Evolutionary conservation across 768 basidiomycete genomes (phyloP).

Genomic region (Imleria badia): DNA sequence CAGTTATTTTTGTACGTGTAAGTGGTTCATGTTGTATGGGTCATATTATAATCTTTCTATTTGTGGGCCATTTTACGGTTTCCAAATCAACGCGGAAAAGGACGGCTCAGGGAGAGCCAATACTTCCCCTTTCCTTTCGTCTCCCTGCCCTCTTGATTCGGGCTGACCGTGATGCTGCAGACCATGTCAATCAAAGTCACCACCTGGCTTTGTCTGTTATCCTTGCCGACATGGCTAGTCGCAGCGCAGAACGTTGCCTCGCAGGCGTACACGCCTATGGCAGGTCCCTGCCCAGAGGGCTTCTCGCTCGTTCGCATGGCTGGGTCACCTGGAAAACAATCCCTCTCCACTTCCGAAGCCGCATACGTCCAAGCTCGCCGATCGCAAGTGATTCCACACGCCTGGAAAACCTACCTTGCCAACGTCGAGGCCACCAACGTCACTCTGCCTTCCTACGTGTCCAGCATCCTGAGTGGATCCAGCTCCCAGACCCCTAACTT

Average conservation of each 20-base stretch:
- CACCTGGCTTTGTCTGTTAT: constrained; percentile 10
- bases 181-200: neutral
- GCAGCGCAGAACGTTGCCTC: constrained; percentile 25
- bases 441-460: constrained; percentile 34
- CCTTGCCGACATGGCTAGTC: constrained; percentile 2
- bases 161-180: neutral
- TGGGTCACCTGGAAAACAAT: constrained; percentile 25
- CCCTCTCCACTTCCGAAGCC: constrained; percentile 36
- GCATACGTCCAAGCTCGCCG: constrained; percentile 36
- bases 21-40: too few species aligned
- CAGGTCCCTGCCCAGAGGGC: constrained; percentile 14
- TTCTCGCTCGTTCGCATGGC: constrained; percentile 30
- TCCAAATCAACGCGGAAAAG: too few species aligned
- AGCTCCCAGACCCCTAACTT: constrained; percentile 33
- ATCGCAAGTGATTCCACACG: constrained; percentile 34
- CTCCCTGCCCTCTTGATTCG: too few species aligned
- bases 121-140: too few species aligned
- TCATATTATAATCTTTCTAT: too few species aligned
- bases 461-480: constrained; percentile 24
- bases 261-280: constrained; percentile 20
- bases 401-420: constrained; percentile 40
- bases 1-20: too few species aligned
- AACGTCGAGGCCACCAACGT: constrained; percentile 34
- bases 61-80: too few species aligned
- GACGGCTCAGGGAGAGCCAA: too few species aligned